A percentile compares a stretch with the other conserved stretches of the same genome.
Conservation (phyloP, 2,329 filamentous ascomycete genomes). For the Epichloe festucae region DNA sequence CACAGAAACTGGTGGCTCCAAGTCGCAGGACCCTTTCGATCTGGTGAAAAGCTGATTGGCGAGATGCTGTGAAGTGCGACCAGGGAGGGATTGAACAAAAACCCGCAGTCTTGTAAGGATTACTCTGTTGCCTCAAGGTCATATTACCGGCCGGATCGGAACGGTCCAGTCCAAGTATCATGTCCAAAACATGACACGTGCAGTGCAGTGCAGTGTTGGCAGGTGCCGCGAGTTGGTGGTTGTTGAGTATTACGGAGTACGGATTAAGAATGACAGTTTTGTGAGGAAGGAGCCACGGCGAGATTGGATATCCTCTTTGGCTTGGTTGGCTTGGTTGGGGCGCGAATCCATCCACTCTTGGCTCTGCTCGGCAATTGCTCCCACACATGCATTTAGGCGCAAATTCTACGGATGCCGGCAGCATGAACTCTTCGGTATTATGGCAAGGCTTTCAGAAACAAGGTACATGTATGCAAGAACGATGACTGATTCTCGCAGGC, state of each 20-base stretch:
- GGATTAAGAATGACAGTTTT: not conserved
- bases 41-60: not conserved
- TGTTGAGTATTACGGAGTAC: not conserved
- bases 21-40: not conserved
- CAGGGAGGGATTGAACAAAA: too few species aligned
- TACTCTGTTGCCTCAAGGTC: too few species aligned
- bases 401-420: too few species aligned
- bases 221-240: not conserved
- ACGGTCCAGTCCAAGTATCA: too few species aligned
- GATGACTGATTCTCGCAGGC: not conserved
- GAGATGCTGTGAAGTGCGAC: not conserved
- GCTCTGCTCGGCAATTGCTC: too few species aligned
- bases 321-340: not conserved
- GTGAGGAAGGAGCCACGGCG: conserved; percentile 1
- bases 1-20: not conserved
- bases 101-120: too few species aligned
- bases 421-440: not conserved
- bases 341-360: too few species aligned
- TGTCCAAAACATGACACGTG: too few species aligned
- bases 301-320: not conserved
- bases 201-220: too few species aligned
- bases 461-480: too few species aligned
- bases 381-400: too few species aligned
- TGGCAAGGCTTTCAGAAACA: not conserved
- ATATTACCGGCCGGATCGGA: too few species aligned